Percentiles rank a stretch among this genome's conserved stretches.
phyloP scores from a whole-genome alignment of 495 filamentous ascomycete species.

The Corynascus novoguineensis region DNA sequence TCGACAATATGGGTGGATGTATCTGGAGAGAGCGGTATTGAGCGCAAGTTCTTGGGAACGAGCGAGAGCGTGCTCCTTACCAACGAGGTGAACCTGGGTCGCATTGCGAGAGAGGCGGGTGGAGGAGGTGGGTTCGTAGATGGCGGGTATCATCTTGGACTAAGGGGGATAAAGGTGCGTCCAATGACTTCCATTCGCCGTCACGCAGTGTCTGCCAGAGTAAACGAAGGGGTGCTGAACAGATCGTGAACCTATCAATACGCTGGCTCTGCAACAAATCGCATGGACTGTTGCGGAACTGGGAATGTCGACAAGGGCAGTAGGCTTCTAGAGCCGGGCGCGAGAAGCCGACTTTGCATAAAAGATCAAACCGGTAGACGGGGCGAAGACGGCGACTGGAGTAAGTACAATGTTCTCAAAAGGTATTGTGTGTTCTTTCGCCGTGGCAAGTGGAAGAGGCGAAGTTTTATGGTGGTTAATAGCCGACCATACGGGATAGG shows the following conservation, averaged over 20 bases:
- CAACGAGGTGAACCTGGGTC: slow-evolving; percentile 86
- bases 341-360: slow-evolving; percentile 43
- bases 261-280: slow-evolving; percentile 32
- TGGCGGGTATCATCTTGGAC: slow-evolving; percentile 50
- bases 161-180: slow-evolving; percentile 29
- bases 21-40: slow-evolving; percentile 52
- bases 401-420: slow-evolving; percentile 41
- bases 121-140: slow-evolving; percentile 43
- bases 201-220: slow-evolving; percentile 47
- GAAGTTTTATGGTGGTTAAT: slow-evolving; percentile 36
- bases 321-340: slow-evolving; percentile 43
- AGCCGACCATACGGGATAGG: slow-evolving; percentile 29
- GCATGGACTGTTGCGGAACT: slow-evolving; percentile 29
- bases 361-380: slow-evolving; percentile 52
- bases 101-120: slow-evolving; percentile 41
- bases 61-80: slow-evolving; percentile 58
- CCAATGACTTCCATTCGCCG: slow-evolving; percentile 49
- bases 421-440: slow-evolving; percentile 48
- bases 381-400: slow-evolving; percentile 54
- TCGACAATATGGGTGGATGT: slow-evolving; percentile 96
- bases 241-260: slow-evolving; percentile 41
- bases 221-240: slow-evolving; percentile 34
- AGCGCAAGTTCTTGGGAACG: slow-evolving; percentile 19
- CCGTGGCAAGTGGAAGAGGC: slow-evolving; percentile 22
- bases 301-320: slow-evolving; percentile 39